Conservation (phyloP, 495 filamentous ascomycete species). For the Articulospora tetracladia region DNA sequence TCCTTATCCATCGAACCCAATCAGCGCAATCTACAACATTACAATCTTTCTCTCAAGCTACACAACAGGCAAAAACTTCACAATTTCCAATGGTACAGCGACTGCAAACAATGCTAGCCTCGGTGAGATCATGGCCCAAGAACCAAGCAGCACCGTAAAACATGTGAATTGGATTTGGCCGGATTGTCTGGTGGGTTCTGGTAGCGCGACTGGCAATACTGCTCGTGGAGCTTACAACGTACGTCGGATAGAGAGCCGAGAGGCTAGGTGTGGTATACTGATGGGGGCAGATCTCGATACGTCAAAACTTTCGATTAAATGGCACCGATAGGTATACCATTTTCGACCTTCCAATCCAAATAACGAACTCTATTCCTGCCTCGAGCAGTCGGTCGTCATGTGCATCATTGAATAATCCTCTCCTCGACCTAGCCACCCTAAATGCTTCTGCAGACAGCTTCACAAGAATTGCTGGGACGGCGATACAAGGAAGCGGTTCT, state of each 20-base stretch:
- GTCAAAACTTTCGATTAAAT: conserved; percentile 62
- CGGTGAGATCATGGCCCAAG: conserved; percentile 56
- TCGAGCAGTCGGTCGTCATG: conserved; percentile 37
- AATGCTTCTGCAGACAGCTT: conserved; percentile 23
- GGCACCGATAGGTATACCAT: conserved; percentile 61
- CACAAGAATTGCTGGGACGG: conserved; percentile 20
- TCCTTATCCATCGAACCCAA: conserved; percentile 43
- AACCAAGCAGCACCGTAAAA: conserved; percentile 62
- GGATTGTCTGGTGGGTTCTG: conserved; percentile 58
- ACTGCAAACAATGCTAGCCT: conserved; percentile 51
- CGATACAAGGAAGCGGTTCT: conserved; percentile 12
- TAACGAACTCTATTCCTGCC: conserved; percentile 57
- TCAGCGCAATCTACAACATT: conserved; percentile 56
- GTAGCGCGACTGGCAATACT: conserved; percentile 30
- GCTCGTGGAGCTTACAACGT: conserved; percentile 48
- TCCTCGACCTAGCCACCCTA: conserved; percentile 9
- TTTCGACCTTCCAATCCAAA: conserved; percentile 61
- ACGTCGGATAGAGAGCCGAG: conserved; percentile 10
- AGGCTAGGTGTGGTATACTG: background rate
- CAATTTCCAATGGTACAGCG: conserved; percentile 60
- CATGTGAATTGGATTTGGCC: conserved; percentile 69
- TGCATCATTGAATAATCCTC: conserved; percentile 38
- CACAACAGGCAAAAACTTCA: conserved; percentile 57
- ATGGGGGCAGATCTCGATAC: conserved; percentile 54
- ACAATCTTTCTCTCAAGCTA: conserved; percentile 64